phyloP scores from a whole-genome alignment of 805 yeast genomes.

The Kluyveromyces wickerhamii region DNA sequence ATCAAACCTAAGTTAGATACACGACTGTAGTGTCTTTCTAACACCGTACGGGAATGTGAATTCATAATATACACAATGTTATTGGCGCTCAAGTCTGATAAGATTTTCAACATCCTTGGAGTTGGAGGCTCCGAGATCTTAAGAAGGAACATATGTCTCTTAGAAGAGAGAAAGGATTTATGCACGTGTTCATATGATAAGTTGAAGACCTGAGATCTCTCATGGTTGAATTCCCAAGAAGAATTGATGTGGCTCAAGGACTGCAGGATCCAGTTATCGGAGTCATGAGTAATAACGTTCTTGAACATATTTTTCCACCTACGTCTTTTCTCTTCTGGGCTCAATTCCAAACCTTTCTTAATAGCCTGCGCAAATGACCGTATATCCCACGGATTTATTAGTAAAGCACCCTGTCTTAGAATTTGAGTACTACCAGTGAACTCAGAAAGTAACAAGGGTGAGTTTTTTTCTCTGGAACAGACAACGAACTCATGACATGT shows the following conservation, averaged over 20 bases:
- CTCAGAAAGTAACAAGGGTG: conserved; percentile 83
- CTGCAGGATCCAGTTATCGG: conserved; percentile 61
- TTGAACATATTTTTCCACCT: conserved; percentile 57
- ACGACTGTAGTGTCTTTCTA: conserved; percentile 62
- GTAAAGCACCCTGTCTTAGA: conserved; percentile 57
- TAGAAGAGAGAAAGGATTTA: conserved; percentile 24
- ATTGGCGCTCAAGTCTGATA: conserved; percentile 53
- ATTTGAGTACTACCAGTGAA: conserved; percentile 91
- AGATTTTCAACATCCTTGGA: conserved; percentile 46
- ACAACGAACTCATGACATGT: conserved; percentile 92
- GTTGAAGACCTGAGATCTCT: conserved; percentile 30
- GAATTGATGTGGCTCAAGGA: conserved; percentile 47
- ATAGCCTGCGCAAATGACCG: conserved; percentile 58
- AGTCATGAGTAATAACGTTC: conserved; percentile 59
- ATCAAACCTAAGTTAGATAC: conserved; percentile 68
- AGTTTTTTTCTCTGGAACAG: conserved; percentile 59
- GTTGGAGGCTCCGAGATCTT: conserved; percentile 49
- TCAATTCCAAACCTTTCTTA: conserved; percentile 57
- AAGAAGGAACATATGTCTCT: conserved; percentile 39
- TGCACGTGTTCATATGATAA: conserved; percentile 25
- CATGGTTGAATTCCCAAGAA: conserved; percentile 44
- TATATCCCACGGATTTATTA: conserved; percentile 89
- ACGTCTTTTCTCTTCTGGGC: conserved; percentile 42
- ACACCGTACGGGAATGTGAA: conserved; percentile 50
- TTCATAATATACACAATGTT: conserved; percentile 70